phyloP scores from a whole-genome alignment of 345 rosid species.

The Citrus glauca region DNA sequence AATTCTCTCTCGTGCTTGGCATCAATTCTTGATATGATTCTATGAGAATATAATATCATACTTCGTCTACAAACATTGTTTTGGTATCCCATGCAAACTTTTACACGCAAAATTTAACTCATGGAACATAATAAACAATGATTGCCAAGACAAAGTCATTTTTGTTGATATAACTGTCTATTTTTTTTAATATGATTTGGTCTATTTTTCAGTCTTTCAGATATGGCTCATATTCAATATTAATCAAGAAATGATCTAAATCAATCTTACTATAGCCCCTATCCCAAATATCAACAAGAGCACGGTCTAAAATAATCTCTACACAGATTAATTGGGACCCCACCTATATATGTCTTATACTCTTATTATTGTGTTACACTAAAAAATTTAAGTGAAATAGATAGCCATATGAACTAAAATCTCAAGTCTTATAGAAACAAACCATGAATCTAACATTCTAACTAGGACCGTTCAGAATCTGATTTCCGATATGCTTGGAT shows the following conservation, averaged over 20 bases:
- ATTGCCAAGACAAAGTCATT: background rate
- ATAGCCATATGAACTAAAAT: too few relatives aligned
- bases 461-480: too few relatives aligned
- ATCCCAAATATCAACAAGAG: background rate
- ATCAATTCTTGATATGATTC: constrained; percentile 9
- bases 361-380: too few relatives aligned
- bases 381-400: too few relatives aligned
- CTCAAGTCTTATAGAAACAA: too few relatives aligned
- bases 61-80: background rate
- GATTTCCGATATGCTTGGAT: too few relatives aligned
- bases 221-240: too few relatives aligned
- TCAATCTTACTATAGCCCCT: background rate
- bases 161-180: background rate
- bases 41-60: background rate
- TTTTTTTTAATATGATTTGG: too few relatives aligned
- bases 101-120: background rate
- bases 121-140: background rate
- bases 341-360: too few relatives aligned
- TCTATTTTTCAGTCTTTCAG: too few relatives aligned
- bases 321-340: too few relatives aligned
- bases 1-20: background rate
- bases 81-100: background rate
- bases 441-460: too few relatives aligned
- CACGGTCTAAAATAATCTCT: background rate
- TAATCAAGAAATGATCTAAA: background rate